A percentile compares a stretch with the other conserved stretches of the same genome.
phyloP scores from a whole-genome alignment of 176 grass and related monocot species.

The Poa annua region DNA sequence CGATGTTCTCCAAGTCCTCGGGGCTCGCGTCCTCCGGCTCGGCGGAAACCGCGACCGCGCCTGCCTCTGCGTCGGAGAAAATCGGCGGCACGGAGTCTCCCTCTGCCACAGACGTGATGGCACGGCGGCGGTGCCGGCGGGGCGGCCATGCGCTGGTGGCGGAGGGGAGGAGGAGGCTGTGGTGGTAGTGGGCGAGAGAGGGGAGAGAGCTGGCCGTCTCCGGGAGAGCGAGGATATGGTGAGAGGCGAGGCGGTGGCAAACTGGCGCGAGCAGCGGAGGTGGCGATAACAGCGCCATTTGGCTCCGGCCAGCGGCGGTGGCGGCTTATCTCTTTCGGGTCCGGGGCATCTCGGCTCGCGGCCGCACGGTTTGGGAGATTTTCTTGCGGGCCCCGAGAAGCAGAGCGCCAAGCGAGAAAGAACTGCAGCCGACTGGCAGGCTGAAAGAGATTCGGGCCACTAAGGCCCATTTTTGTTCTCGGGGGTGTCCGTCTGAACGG shows the following conservation, averaged over 20 bases:
- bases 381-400: background rate
- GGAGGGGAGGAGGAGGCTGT: constrained; percentile 22
- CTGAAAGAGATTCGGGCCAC: background rate
- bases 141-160: background rate
- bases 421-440: background rate
- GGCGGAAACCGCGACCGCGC: constrained; percentile 19
- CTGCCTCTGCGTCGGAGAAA: constrained; percentile 36
- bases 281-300: constrained; percentile 51
- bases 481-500: too few relatives aligned
- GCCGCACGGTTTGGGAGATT: constrained; percentile 39
- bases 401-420: background rate
- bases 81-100: constrained; percentile 8
- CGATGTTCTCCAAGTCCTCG: constrained; percentile 68
- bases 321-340: constrained; percentile 49
- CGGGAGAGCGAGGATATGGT: background rate
- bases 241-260: constrained; percentile 28
- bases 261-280: constrained; percentile 22
- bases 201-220: background rate
- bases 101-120: constrained; percentile 24
- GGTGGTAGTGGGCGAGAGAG: background rate
- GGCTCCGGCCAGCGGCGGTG: constrained; percentile 50
- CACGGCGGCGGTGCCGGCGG: background rate
- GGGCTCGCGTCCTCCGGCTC: constrained; percentile 53
- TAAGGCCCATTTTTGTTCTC: background rate
- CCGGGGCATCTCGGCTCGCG: constrained; percentile 21